phyloP scores from a whole-genome alignment of 228 moss, liverwort and hornwort species.

The Sphagnum fallax region DNA sequence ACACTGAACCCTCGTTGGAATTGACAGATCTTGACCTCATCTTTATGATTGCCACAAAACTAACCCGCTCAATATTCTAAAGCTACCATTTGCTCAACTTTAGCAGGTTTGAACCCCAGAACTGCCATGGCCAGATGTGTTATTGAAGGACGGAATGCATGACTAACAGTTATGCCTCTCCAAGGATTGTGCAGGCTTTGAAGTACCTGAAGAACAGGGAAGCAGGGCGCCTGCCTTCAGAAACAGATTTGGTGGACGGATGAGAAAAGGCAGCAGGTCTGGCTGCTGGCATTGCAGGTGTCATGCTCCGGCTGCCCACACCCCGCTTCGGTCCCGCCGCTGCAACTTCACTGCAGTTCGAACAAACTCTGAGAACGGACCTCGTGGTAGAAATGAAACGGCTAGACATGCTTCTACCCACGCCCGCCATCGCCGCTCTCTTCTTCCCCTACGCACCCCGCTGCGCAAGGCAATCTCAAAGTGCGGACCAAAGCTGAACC shows the following conservation, averaged over 20 bases:
- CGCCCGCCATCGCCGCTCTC: constrained; percentile 22
- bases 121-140: background rate
- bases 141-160: too few species aligned
- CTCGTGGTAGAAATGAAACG: constrained; percentile 19
- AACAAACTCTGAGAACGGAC: constrained; percentile 12
- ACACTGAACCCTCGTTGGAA: background rate
- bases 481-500: too few species aligned
- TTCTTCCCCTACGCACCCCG: background rate
- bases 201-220: constrained; percentile 19
- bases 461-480: too few species aligned
- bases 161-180: background rate
- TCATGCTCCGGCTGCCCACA: background rate
- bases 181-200: background rate
- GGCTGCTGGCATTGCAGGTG: constrained; percentile 3
- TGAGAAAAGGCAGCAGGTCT: constrained; percentile 9
- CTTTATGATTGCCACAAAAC: background rate
- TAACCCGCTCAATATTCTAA: background rate
- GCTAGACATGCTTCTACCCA: constrained; percentile 29
- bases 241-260: constrained; percentile 20
- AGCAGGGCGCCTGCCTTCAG: constrained; percentile 22
- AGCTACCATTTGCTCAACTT: background rate
- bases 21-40: background rate
- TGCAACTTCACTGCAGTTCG: constrained; percentile 1
- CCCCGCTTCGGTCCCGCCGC: background rate
- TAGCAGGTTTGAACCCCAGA: background rate